These are phyloP conservation scores for Physaria fendleri DNA, from an alignment of 345 rosid species.

Conservation along the genomic window DNA sequence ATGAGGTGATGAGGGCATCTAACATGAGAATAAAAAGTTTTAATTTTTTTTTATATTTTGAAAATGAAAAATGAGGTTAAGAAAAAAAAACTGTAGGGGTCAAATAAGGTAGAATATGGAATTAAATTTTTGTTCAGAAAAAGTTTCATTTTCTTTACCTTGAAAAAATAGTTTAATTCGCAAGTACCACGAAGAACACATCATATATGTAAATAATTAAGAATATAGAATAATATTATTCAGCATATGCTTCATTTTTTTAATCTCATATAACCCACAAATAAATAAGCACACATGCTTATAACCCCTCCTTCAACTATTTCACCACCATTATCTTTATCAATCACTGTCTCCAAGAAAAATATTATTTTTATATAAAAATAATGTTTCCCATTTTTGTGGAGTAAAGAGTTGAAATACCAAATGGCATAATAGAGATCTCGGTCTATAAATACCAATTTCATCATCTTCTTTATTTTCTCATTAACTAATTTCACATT, in stretches of 20 bases:
- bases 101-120: not conserved
- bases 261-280: not conserved
- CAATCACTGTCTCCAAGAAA: not conserved
- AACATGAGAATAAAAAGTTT: not conserved
- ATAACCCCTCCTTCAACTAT: not conserved
- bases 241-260: not conserved
- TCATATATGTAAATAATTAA: not conserved
- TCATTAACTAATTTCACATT: constrained; percentile 23
- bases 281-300: not conserved
- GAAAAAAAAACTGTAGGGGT: not conserved
- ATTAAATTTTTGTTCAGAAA: not conserved
- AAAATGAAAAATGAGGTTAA: not conserved
- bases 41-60: too few relatives aligned
- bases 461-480: not conserved
- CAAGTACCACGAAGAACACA: not conserved
- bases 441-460: constrained; percentile 18
- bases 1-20: not conserved
- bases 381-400: constrained; percentile 24
- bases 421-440: not conserved
- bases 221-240: not conserved
- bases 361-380: not conserved
- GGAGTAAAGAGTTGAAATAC: constrained; percentile 2
- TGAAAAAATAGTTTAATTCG: not conserved
- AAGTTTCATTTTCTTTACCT: not conserved
- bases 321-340: not conserved